These are phyloP conservation scores for apple (Malus domestica) DNA, from an alignment of 306 rosid genomes.

Conservation along the genomic window DNA sequence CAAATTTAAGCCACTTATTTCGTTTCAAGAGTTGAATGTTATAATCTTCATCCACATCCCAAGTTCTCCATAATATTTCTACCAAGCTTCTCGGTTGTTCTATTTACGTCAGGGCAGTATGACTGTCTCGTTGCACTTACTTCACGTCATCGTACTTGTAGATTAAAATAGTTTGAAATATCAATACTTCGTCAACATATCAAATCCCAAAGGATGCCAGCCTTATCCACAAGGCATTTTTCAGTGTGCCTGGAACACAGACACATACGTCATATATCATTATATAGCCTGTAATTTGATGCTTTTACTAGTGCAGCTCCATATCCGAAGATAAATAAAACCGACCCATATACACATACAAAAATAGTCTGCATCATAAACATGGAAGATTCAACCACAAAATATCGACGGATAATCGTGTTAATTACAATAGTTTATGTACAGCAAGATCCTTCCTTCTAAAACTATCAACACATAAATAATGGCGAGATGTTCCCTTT, in stretches of 20 bases:
- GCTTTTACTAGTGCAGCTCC: too few species aligned
- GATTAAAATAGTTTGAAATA: too few species aligned
- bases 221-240: too few species aligned
- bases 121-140: too few species aligned
- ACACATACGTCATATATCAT: too few species aligned
- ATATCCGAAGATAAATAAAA: neutral
- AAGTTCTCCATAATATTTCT: neutral
- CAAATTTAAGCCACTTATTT: neutral
- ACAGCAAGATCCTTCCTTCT: slow-evolving; percentile 1
- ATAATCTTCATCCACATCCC: neutral
- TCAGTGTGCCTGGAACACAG: too few species aligned
- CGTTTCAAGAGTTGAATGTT: slow-evolving; percentile 2
- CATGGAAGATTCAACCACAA: neutral
- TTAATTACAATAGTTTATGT: slow-evolving; percentile 3
- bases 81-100: neutral
- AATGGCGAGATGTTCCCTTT: neutral
- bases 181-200: too few species aligned
- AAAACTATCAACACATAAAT: neutral
- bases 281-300: too few species aligned
- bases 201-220: too few species aligned
- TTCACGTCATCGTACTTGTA: too few species aligned
- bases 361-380: neutral
- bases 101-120: neutral
- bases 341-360: neutral
- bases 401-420: neutral